phyloP scores from a whole-genome alignment of 139 green algal genomes.

The Tetraselmis striata region DNA sequence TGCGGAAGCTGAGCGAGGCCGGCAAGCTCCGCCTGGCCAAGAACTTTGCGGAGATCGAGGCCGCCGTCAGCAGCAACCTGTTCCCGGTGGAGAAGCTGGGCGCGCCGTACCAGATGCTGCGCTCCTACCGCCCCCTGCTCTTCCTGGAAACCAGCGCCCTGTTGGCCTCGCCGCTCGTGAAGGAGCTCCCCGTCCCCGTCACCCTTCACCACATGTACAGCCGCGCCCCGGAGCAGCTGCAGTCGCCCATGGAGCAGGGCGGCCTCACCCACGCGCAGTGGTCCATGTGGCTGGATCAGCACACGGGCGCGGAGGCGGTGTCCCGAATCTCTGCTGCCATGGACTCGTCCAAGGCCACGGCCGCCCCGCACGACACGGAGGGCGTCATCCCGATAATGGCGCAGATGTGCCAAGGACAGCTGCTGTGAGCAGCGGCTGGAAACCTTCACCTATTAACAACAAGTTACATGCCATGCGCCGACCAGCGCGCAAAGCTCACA shows the following conservation, averaged over 20 bases:
- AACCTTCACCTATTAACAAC: too few relatives aligned
- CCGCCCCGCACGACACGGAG: neutral
- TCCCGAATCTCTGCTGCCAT: neutral
- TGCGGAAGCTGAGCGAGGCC: conserved; percentile 58
- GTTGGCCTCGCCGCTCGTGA: conserved; percentile 28
- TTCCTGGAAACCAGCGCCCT: conserved; percentile 36
- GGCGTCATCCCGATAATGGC: neutral
- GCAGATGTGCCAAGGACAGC: neutral
- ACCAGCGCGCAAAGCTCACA: too few relatives aligned
- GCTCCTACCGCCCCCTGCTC: conserved; percentile 61
- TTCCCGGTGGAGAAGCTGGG: conserved; percentile 66
- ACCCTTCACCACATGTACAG: conserved; percentile 85
- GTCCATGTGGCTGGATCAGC: conserved; percentile 88
- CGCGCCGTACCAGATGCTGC: conserved; percentile 46
- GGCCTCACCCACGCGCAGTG: conserved; percentile 73
- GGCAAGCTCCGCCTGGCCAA: conserved; percentile 70
- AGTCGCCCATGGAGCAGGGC: conserved; percentile 64
- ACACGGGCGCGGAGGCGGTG: conserved; percentile 46
- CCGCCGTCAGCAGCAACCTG: conserved; percentile 58
- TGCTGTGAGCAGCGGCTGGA: too few relatives aligned
- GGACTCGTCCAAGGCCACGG: neutral
- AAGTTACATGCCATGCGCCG: too few relatives aligned
- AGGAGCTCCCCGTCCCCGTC: conserved; percentile 59
- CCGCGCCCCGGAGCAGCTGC: conserved; percentile 49
- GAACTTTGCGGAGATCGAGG: conserved; percentile 85